Conservation (phyloP, 177 flowering plant species). For the Telopea speciosissima region DNA sequence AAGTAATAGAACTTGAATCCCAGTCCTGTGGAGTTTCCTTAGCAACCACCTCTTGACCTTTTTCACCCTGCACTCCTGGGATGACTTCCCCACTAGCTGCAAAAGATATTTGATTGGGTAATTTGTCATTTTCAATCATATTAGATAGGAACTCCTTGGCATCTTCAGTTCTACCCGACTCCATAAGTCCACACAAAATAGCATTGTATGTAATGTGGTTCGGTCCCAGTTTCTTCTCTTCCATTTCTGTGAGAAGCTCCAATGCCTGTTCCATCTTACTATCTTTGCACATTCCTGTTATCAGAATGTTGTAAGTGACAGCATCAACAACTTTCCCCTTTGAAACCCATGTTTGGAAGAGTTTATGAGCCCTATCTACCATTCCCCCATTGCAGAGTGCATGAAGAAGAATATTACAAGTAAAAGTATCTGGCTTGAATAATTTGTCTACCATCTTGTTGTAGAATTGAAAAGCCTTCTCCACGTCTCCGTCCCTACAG, state of each 20-base stretch:
- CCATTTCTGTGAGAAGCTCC: slow-evolving; percentile 50
- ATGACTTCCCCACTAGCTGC: slow-evolving; percentile 1
- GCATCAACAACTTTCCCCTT: slow-evolving; percentile 58
- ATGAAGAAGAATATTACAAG: slow-evolving; percentile 67
- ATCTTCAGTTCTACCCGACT: slow-evolving; percentile 49
- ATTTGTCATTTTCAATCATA: slow-evolving; percentile 30
- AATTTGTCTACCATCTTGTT: slow-evolving; percentile 62
- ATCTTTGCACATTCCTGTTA: slow-evolving; percentile 53
- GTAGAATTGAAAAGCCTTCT: slow-evolving; percentile 74
- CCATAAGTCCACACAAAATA: slow-evolving; percentile 38
- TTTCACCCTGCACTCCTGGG: slow-evolving; percentile 8
- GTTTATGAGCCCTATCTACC: slow-evolving; percentile 78
- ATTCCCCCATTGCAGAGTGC: slow-evolving; percentile 62
- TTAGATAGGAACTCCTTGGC: slow-evolving; percentile 45
- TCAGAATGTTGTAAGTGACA: slow-evolving; percentile 64
- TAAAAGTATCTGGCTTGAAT: slow-evolving; percentile 60
- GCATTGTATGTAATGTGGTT: slow-evolving; percentile 47
- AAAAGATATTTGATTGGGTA: slow-evolving; percentile 16
- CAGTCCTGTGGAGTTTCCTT: slow-evolving; percentile 19
- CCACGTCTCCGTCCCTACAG: slow-evolving; percentile 63
- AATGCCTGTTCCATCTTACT: slow-evolving; percentile 54
- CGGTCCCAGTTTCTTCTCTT: slow-evolving; percentile 51
- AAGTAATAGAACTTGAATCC: slow-evolving; percentile 31
- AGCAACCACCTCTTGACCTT: slow-evolving; percentile 14
- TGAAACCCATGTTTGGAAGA: slow-evolving; percentile 53